phyloP scores from a whole-genome alignment of 192 early-diverging fungal genomes.

The Gorgonomyces haynaldii region DNA sequence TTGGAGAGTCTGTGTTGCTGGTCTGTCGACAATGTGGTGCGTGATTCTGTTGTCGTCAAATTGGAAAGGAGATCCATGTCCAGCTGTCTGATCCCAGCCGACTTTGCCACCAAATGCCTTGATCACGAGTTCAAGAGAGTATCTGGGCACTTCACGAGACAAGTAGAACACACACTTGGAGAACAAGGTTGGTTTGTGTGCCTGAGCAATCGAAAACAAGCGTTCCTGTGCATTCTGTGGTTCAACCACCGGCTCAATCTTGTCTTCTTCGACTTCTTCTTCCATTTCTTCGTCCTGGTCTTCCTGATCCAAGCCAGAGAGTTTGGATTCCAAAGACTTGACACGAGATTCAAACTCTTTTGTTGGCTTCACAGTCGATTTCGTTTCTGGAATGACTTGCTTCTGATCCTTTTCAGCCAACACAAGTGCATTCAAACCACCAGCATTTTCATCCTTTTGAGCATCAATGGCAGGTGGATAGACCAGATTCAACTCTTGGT shows the following conservation, averaged over 20 bases:
- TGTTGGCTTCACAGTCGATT: conserved; percentile 19
- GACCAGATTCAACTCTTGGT: conserved; percentile 69
- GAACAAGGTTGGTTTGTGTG: conserved; percentile 44
- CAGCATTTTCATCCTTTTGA: conserved; percentile 47
- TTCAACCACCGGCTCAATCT: conserved; percentile 20
- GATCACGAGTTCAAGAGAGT: conserved; percentile 85
- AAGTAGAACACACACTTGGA: conserved; percentile 61
- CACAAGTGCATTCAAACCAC: conserved; percentile 53
- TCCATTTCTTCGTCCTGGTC: conserved; percentile 18
- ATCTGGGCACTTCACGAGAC: conserved; percentile 88
- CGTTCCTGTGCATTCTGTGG: conserved; percentile 17
- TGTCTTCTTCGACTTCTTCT: conserved; percentile 19
- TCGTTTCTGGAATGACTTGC: conserved; percentile 1
- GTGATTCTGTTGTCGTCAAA: conserved; percentile 80
- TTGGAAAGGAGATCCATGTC: conserved; percentile 63
- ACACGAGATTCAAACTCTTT: conserved; percentile 36
- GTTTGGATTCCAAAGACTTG: conserved; percentile 18
- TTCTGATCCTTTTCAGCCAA: conserved; percentile 21
- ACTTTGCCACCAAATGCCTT: conserved; percentile 79
- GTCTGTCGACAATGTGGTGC: conserved; percentile 81
- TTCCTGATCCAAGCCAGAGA: conserved; percentile 32
- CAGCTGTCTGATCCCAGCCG: conserved; percentile 74
- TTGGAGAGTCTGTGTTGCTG: conserved; percentile 24
- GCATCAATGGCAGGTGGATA: conserved; percentile 83
- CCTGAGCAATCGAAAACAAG: conserved; percentile 25